phyloP scores from a whole-genome alignment of 495 filamentous ascomycete genomes.

The Tuber indicum region DNA sequence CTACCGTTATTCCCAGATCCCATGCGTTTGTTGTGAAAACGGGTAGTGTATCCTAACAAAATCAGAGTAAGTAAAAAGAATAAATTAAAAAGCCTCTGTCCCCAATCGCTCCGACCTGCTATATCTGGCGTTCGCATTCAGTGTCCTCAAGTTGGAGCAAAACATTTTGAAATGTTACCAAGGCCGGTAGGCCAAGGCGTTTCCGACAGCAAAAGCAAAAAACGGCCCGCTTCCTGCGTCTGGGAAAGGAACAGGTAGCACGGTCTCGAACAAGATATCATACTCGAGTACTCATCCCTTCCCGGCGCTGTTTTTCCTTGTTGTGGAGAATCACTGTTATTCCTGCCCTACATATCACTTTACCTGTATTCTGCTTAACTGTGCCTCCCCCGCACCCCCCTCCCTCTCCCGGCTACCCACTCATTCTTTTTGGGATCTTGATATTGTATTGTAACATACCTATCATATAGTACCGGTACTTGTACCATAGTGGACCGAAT shows the following conservation, averaged over 20 bases:
- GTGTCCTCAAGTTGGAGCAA: background rate
- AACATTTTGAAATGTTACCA: background rate
- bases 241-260: background rate
- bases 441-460: no score
- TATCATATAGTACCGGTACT: no score
- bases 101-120: background rate
- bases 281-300: background rate
- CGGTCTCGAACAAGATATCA: background rate
- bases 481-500: no score
- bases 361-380: background rate
- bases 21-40: background rate
- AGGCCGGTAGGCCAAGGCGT: background rate
- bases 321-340: background rate
- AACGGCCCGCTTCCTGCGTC: background rate
- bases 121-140: background rate
- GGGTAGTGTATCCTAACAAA: background rate
- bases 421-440: background rate
- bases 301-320: background rate
- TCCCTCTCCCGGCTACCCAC: background rate
- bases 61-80: background rate
- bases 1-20: background rate
- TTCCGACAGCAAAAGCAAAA: background rate
- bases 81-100: background rate
- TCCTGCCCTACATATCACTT: background rate
- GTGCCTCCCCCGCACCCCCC: background rate